These are phyloP conservation scores for Fusarium oligoseptatum DNA, from an alignment of 2,329 filamentous ascomycete species.

Conservation along the genomic window DNA sequence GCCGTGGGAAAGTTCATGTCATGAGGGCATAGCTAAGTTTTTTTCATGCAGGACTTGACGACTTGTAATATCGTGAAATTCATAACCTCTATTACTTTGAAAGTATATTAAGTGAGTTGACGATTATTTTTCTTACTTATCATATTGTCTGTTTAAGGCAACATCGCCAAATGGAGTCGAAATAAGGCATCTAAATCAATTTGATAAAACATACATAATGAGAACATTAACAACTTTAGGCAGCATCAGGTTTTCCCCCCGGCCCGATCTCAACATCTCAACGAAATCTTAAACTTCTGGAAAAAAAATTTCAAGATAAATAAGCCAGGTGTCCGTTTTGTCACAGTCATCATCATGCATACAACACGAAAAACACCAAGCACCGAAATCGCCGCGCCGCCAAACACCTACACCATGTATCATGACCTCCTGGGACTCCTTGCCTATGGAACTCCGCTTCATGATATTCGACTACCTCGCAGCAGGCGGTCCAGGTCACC, in stretches of 20 bases:
- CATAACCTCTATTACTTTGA: too few relatives aligned
- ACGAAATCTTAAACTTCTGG: not conserved
- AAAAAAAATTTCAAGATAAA: not conserved
- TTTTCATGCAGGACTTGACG: too few relatives aligned
- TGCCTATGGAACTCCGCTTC: not conserved
- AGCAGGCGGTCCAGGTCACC: not conserved
- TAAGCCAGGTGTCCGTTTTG: not conserved
- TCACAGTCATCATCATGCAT: not conserved
- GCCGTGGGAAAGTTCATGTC: not conserved
- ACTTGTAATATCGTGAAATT: too few relatives aligned
- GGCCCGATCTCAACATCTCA: not conserved
- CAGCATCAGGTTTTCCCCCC: not conserved
- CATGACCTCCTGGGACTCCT: not conserved
- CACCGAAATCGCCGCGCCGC: not conserved
- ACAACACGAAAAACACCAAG: not conserved
- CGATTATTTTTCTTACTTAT: not conserved
- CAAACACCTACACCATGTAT: not conserved
- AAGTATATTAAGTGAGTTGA: not conserved
- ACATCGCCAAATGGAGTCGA: not conserved
- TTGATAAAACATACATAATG: not conserved
- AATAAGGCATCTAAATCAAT: not conserved
- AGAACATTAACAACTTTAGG: not conserved
- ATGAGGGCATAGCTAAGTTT: not conserved
- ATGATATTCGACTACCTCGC: constrained; percentile 2
- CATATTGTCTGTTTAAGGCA: not conserved